Base-by-base conservation (phyloP, 2,329 filamentous ascomycete genomes). In the Curvularia spicifera region DNA sequence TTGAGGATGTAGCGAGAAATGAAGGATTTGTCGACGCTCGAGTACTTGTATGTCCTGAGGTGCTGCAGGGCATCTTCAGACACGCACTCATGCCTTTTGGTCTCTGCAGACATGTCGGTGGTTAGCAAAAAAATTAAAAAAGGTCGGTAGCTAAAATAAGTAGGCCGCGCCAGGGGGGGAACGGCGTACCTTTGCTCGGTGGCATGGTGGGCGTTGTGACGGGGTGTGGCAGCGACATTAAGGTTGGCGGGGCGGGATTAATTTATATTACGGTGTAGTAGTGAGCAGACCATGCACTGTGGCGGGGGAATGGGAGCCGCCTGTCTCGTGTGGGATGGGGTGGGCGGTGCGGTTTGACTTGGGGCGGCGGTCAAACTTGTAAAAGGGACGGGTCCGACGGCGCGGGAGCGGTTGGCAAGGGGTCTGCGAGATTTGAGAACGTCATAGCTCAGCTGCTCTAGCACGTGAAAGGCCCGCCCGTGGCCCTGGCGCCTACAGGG, bases 31-130 rank as follows among this genome's bases (percentile, higher is more conserved):
- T 99, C 95, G 78, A 99, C 93, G 71, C 90, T 91, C 69, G 93
- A 96, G 80, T 99, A 99, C 76, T 97, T 96, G 87, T 99, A 99
- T 59, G 89, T 89, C 79, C 93, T 95, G 70, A 99, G 88, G 77
- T 97, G 93, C 60, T 90, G 84, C 68, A 99, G 86, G 53, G 92
- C 92, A 72, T 98, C 93, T 71, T 97, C 92, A 28, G 93, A 96
- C 68, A 98, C 82, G 66, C 83, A 84, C 63, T 87, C 84, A 71
- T 89, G 90, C 78, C 89, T 88, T 68, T 88, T 86, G 56, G 81
- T 84, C 52, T 87, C 87, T 78, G 63, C 35, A 13, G 4, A n/a
- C 12, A 5, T 24, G 45, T 13, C 10, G 2, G 12, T 22, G 18
- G 63, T 71, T 61, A 68, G 68, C 57, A 56, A 51, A 43, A 5